Base-by-base conservation (phyloP, 2,329 filamentous ascomycete genomes). In the Botryotinia narcissicola region DNA sequence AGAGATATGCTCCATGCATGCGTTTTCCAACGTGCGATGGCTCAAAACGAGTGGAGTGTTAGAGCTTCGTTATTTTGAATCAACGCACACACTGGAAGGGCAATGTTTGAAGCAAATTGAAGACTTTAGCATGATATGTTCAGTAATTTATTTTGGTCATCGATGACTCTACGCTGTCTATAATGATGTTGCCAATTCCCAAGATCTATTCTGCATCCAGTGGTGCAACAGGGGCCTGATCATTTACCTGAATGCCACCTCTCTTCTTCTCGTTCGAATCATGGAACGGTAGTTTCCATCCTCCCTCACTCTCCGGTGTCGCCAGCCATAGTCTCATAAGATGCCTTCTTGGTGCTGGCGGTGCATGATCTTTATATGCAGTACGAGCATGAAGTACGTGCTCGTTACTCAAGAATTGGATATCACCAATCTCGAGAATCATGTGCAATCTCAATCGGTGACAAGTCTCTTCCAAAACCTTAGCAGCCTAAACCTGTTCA, bases 221-320 rank as follows among this genome's bases (percentile, higher is more conserved):
- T 16, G 91, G 91, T 60, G 91, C 92, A 69, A 90, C 88, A 1
- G 94, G 94, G 14, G 91, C 85, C 40, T 87, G 92, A 81, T 97
- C 89, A 82, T 97, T 89, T 3, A 97, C 94, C 84, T 97, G 94
- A 77, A 97, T 93, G 0, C 94, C 94, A 12, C 93, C 93, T 29
- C 94, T 87, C 88, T 97, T 97, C 88, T 93, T 93, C 86, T 96
- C 92, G 73, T 88, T 85, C 73, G 88, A 92, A 82, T 97, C 94
- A 78, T 89, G 90, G 83, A 95, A 95, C 1, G 94, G 94, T 82
- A 97, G 82, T 70, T 88, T 90, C 94, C 94, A 97, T 0, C 94
- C 94, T 4, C 93, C 94, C 82, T 97, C 94, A 35, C 83, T 86
- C 83, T 95, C 92, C 0, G 94, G 93, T 3, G 92, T 94, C 18